phyloP scores from a whole-genome alignment of 2,329 filamentous ascomycete genomes.

The Exutisphaerella laricina region DNA sequence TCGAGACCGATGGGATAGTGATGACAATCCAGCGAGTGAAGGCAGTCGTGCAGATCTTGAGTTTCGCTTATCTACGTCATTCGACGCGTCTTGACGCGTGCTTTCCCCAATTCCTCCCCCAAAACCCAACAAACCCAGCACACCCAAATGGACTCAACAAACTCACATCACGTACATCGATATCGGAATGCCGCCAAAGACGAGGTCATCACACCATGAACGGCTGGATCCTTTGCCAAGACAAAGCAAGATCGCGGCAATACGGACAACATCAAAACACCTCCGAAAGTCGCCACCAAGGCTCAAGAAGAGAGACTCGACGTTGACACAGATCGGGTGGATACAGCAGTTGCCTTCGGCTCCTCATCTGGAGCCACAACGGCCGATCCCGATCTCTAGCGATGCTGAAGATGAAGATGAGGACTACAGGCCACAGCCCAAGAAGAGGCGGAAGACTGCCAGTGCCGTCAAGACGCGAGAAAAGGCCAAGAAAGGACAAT shows the following conservation, averaged over 20 bases:
- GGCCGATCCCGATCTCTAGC: conserved; percentile 3
- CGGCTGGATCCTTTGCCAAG: conserved; percentile 11
- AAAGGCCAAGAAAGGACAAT: conserved; percentile 1
- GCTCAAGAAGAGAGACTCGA: conserved; percentile 15
- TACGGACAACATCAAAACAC: conserved; percentile 5
- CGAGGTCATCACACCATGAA: neutral
- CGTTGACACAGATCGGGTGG: conserved; percentile 21
- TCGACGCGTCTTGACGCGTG: conserved; percentile 2
- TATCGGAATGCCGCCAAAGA: conserved; percentile 13
- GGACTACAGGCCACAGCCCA: conserved; percentile 1
- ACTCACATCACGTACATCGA: neutral
- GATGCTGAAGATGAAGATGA: conserved; percentile 8
- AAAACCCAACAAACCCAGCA: no score
- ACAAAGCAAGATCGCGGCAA: conserved; percentile 11
- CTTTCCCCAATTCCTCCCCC: no score
- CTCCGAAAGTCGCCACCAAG: conserved; percentile 8
- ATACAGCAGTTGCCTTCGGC: no score
- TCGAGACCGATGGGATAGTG: no score
- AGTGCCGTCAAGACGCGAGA: neutral
- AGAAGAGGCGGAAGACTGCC: conserved; percentile 1
- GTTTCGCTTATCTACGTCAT: neutral
- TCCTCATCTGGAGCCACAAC: neutral
- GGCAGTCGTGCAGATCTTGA: conserved; percentile 2
- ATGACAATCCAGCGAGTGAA: no score
- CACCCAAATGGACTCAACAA: neutral